Evolutionary conservation across 495 filamentous ascomycete genomes (phyloP), one percentile per base, ranked within the genome.

Genomic region (Xylaria palmicola): DNA sequence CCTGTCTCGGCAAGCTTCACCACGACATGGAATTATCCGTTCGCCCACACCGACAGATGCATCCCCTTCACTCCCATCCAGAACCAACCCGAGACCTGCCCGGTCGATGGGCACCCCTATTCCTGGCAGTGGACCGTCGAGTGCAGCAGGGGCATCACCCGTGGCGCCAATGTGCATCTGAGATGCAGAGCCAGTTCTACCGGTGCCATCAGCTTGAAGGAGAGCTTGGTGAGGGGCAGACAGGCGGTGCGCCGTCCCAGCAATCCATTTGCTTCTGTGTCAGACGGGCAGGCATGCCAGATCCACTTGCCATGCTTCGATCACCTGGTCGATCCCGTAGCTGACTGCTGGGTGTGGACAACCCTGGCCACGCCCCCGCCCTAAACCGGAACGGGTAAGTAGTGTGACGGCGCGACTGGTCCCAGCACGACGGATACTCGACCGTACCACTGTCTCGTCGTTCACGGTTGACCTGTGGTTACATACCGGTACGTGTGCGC

Each of bases 281-380:
- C 40, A 13, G 39, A 44, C 37, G 22, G 41, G 15, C 54, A 56
- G 37, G 39, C 65, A 47, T 34, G 60, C 49, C 20, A 44, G 55
- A 59, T 71, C 68, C 68, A 68, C 68, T 59, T 61, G 60, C 66
- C 65, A 71, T 49, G 66, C 66, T 66, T 57, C 56, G 58, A 66
- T 41, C 27, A 34, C 27, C 39, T n/a, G 20, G 29, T 34, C 30
- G 53, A 56, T 47, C 10, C 55, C 55, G 27, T 26, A 12, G 12
- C 41, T 57, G 41, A 26, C 40, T 32, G 39, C 58, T 57, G 56
- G 57, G 56, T 60, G 58, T 60, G 56, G 62, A 60, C 62, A 24
- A 20, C 47, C 55, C 34, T n/a, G 55, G 12, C n/a, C n/a, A n/a
- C n/a, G n/a, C n/a, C n/a, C n/a, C 44, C 56, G 52, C 48, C 61